Evolutionary conservation across 805 yeast genomes (phyloP).

Genomic region (Lachancea kluyveri): DNA sequence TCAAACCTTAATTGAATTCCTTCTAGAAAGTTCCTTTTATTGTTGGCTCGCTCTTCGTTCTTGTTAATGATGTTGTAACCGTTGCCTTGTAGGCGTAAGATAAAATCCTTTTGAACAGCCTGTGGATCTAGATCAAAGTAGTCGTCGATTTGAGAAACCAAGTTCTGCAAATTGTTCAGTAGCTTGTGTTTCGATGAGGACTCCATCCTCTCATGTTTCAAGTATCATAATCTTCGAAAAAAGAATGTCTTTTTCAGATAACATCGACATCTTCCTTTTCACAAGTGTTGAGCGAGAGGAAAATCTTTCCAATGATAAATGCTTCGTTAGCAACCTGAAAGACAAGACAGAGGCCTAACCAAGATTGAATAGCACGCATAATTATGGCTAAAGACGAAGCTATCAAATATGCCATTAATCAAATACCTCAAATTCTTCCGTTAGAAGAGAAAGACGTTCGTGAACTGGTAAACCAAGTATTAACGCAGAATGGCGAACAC

Average conservation of each 20-base stretch:
- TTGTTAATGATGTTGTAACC: slow-evolving; percentile 3
- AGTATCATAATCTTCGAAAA: too few relatives aligned
- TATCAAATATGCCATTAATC: slow-evolving; percentile 20
- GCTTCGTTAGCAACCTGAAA: too few relatives aligned
- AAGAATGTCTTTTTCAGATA: too few relatives aligned
- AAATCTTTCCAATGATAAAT: too few relatives aligned
- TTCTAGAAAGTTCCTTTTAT: slow-evolving; percentile 2
- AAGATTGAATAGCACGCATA: not conserved
- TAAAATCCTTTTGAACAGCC: slow-evolving; percentile 2
- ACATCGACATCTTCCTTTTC: too few relatives aligned
- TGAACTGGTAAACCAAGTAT: slow-evolving; percentile 24
- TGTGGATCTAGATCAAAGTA: slow-evolving; percentile 6
- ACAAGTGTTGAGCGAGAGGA: too few relatives aligned
- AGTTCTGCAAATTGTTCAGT: slow-evolving; percentile 1
- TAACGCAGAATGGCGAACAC: slow-evolving; percentile 10
- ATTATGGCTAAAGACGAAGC: slow-evolving; percentile 27
- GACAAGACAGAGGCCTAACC: not conserved
- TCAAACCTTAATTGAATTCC: not conserved
- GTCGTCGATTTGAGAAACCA: slow-evolving; percentile 4
- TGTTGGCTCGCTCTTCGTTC: slow-evolving; percentile 1
- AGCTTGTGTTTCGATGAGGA: slow-evolving; percentile 3
- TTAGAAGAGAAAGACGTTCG: slow-evolving; percentile 24
- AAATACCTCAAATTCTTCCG: slow-evolving; percentile 29
- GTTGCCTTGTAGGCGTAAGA: slow-evolving; percentile 1
- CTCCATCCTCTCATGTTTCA: too few relatives aligned